Evolutionary conservation across 805 yeast species (phyloP).

Genomic region (Saccharomyces paradoxus): DNA sequence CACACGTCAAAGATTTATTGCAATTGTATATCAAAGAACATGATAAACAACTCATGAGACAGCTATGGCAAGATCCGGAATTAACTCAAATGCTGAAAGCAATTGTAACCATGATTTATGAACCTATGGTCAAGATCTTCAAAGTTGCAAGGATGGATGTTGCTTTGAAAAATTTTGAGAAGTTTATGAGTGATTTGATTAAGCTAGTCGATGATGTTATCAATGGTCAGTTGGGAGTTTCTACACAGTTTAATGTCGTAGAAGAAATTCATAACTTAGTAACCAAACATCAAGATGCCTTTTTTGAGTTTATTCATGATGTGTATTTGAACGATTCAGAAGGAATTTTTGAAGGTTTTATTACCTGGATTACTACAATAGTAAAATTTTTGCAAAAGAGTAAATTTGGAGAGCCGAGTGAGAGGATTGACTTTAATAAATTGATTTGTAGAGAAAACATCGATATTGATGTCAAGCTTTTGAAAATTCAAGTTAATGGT

Average conservation of each 20-base stretch:
- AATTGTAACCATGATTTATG: slow-evolving; percentile 61
- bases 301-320: slow-evolving; percentile 70
- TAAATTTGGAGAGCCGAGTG: slow-evolving; percentile 34
- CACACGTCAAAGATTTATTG: slow-evolving; percentile 52
- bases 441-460: slow-evolving; percentile 22
- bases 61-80: slow-evolving; percentile 80
- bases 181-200: slow-evolving; percentile 61
- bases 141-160: slow-evolving; percentile 57
- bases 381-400: slow-evolving; percentile 57
- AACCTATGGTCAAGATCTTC: slow-evolving; percentile 63
- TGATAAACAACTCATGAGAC: slow-evolving; percentile 69
- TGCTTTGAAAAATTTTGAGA: slow-evolving; percentile 55
- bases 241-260: slow-evolving; percentile 55
- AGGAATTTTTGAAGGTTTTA: slow-evolving; percentile 61
- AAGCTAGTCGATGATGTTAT: slow-evolving; percentile 45
- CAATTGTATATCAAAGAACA: slow-evolving; percentile 55
- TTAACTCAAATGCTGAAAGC: slow-evolving; percentile 68
- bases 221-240: slow-evolving; percentile 36
- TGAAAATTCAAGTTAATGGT: slow-evolving; percentile 34
- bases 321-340: slow-evolving; percentile 72
- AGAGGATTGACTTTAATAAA: slow-evolving; percentile 39
- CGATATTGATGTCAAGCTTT: slow-evolving; percentile 21
- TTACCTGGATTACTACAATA: slow-evolving; percentile 66
- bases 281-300: slow-evolving; percentile 61
- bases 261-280: slow-evolving; percentile 53